Evolutionary conservation across 2,329 filamentous ascomycete genomes (phyloP).

Genomic region (Phyllosticta capitalensis): DNA sequence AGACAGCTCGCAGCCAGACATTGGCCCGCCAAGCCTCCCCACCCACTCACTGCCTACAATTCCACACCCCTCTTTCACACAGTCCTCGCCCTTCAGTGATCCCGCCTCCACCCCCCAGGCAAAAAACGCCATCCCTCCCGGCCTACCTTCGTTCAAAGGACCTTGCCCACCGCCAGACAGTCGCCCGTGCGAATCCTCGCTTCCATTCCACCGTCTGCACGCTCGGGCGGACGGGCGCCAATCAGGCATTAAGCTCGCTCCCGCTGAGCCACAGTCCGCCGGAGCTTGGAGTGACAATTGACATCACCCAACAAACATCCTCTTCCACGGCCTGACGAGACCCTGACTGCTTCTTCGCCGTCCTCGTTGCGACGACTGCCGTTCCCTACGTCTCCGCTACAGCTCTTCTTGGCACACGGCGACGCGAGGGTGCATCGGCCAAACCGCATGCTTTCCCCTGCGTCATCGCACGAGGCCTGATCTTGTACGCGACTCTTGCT

Average conservation of each 20-base stretch:
- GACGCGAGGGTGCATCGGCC: neutral
- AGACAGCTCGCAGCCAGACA: neutral
- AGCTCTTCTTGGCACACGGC: neutral
- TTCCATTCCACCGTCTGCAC: conserved; percentile 2
- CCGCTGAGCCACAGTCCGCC: conserved; percentile 1
- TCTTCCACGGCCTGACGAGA: neutral
- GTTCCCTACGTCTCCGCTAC: neutral
- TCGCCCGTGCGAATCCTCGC: conserved; percentile 6
- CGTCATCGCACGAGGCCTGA: conserved; percentile 10
- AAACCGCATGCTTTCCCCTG: conserved; percentile 6
- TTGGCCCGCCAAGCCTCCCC: conserved; percentile 1
- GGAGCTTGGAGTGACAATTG: conserved; percentile 7
- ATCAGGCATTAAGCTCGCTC: conserved; percentile 10
- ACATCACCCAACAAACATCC: conserved; percentile 6
- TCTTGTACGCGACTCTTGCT: conserved; percentile 4
- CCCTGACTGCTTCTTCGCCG: neutral
- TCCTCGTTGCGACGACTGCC: neutral
- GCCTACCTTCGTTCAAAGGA: conserved; percentile 2
- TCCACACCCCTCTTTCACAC: conserved; percentile 6
- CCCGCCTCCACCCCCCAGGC: conserved; percentile 2
- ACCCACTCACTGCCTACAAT: neutral
- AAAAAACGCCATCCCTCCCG: conserved; percentile 1
- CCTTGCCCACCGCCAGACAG: neutral
- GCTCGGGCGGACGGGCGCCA: conserved; percentile 10
- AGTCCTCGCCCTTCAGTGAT: neutral